Evolutionary conservation across 176 grass and related monocot genomes (phyloP).

Genomic region (Zoysia japonica): DNA sequence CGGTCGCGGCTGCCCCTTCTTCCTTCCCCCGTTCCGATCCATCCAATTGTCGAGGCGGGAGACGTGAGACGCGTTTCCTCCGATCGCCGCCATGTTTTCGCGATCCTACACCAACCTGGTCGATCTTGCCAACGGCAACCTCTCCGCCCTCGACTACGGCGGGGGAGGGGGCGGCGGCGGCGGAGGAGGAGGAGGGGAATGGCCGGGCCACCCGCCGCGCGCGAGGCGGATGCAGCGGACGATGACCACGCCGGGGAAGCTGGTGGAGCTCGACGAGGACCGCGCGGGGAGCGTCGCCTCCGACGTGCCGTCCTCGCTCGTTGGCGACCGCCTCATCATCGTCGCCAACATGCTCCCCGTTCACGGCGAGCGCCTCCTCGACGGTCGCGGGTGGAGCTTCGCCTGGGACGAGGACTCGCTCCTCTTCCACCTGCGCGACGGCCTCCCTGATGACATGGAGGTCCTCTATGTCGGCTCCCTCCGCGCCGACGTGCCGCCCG

Average conservation of each 20-base stretch:
- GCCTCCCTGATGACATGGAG: conserved; percentile 78
- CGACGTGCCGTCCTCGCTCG: conserved; percentile 57
- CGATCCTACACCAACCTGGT: conserved; percentile 69
- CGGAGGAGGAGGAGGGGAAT: not conserved
- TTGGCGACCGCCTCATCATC: conserved; percentile 61
- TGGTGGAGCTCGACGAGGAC: conserved; percentile 61
- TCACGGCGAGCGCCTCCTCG: conserved; percentile 45
- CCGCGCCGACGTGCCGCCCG: conserved; percentile 50
- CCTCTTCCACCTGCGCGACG: conserved; percentile 68
- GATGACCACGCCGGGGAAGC: conserved; percentile 52
- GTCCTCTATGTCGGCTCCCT: conserved; percentile 80
- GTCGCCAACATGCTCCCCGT: conserved; percentile 69
- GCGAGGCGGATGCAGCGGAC: conserved; percentile 54
- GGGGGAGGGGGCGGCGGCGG: not conserved
- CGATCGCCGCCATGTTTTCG: conserved; percentile 55
- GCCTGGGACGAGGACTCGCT: conserved; percentile 76
- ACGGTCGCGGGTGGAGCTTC: conserved; percentile 61
- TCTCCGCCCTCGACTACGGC: conserved; percentile 55
- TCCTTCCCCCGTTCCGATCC: not conserved
- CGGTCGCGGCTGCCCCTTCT: not conserved
- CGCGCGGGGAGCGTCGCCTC: conserved; percentile 51
- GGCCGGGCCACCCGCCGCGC: not conserved
- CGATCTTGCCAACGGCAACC: conserved; percentile 68
- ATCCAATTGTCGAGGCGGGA: not conserved
- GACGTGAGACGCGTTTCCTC: not conserved